phyloP scores from a whole-genome alignment of 768 basidiomycete genomes.

The Mrakia gelida region DNA sequence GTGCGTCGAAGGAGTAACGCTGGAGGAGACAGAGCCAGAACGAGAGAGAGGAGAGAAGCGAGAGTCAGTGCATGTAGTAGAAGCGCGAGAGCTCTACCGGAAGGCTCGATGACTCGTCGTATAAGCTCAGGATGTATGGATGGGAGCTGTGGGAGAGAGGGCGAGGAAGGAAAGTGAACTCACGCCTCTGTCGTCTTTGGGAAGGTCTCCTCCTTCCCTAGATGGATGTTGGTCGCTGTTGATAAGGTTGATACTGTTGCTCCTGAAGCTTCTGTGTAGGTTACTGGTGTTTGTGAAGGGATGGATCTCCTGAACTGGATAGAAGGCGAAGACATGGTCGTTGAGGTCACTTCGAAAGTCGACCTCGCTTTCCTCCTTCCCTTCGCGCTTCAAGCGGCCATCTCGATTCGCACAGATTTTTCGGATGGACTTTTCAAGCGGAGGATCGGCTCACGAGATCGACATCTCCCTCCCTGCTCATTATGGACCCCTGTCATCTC shows the following conservation, averaged over 20 bases:
- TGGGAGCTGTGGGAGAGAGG: too few relatives aligned
- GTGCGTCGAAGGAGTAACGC: constrained; percentile 20
- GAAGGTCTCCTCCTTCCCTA: constrained; percentile 9
- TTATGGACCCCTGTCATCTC: not conserved
- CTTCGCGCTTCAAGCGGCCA: not conserved
- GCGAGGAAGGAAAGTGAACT: not conserved
- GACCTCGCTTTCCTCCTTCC: not conserved
- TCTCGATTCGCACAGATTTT: not conserved
- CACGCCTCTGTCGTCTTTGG: constrained; percentile 16
- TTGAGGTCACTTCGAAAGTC: not conserved
- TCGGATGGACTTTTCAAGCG: not conserved
- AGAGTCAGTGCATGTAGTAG: not conserved
- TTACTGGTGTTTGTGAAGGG: constrained; percentile 18
- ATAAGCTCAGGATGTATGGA: too few relatives aligned
- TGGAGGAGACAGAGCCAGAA: not conserved
- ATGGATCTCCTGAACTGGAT: constrained; percentile 22
- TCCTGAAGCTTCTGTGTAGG: constrained; percentile 5
- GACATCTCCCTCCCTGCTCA: not conserved
- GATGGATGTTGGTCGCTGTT: constrained; percentile 16
- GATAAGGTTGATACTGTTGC: not conserved
- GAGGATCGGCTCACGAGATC: not conserved
- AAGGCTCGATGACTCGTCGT: not conserved
- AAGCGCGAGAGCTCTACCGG: too few relatives aligned
- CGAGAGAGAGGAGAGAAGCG: not conserved
- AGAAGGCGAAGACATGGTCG: constrained; percentile 19